Evolutionary conservation across 192 early-diverging fungal genomes (phyloP), one percentile per base, ranked within the genome.

Genomic region (Backusella australiensis): DNA sequence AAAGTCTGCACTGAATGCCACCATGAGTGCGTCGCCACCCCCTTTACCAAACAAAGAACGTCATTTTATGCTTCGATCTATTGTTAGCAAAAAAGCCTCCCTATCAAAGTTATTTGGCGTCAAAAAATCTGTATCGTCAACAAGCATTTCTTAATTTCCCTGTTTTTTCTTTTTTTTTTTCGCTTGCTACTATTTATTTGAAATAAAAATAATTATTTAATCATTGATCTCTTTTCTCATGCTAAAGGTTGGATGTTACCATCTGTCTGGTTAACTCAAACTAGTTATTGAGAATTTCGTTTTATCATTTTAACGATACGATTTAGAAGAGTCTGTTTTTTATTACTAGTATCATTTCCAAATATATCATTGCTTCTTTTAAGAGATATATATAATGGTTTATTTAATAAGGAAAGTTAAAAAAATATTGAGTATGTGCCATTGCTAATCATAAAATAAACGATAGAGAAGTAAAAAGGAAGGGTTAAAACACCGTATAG

Each of bases 81-180:
- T 79, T 15, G 78, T 79, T 34, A 75, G 69, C 34, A 79, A 79
- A 71, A 79, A 79, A 42, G 78, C 69, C 15, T 79, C 78, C 4
- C 44, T 79, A 71, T 59, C 67, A 29, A 78, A 78, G 38, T 49
- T 78, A 21, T 78, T 78, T 72, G 67, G 71, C 53, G 63, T 65
- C 23, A 75, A 67, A 46, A 75, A 75, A 49, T 26, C 41, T 71
- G 11, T 26, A 63, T 63, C 56, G 23, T 63, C 56, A 63, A 12
- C 56, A 26, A 63, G 35, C 19, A 36, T 68, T 68, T 68, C 70
- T 49, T 46, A 23, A 29, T 29, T 8, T 29, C 70, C 41, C 2
- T 44, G 15, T 23, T 26, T 41, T 46, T 12, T 44, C 14, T 44
- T 42, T 42, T 12, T 42, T 12, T 12, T 42, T 42, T 49, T 49